Base-by-base conservation (phyloP, 78 protist genomes). In the Protostelium mycophagum region DNA sequence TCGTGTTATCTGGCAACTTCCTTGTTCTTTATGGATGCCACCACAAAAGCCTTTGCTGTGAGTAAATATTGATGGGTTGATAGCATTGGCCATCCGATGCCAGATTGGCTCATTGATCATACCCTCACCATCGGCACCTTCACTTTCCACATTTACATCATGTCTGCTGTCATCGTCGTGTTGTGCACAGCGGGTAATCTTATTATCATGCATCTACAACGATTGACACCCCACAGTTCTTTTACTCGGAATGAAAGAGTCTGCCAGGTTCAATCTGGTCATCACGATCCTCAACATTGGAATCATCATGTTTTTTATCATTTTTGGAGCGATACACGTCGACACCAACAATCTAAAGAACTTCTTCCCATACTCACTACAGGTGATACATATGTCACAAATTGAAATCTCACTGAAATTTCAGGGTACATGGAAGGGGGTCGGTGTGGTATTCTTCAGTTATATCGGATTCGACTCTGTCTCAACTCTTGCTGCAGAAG, bases 401-500 rank as follows among this genome's bases (percentile, higher is more conserved):
- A 87, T 87, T 16, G 38, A 9, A 1, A 31, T 87, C 86, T 51
- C 16, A 16, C 5, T 16, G 5, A 5, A 25, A 51, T 16, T 16
- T 16, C 5, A 51, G 73, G 97, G 95, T 29, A 90, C 92, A 1
- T 86, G 90, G 83, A 35, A 85, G 0, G 97, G 92, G 31, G 86
- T 91, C 25, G 91, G 95, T n/a, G 83, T 37, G 25, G 38, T 95
- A 0, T 95, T 95, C 92, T 95, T 95, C 73, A 39, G 91, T 51
- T 92, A 88, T 86, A 90, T 95, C 37, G 97, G 97, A 36, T 95
- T 95, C 89, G 97, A 95, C 63, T 83, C 96, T 1, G 93, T 94
- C 28, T 87, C 92, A 9, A 91, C 96, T 28, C 38, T 91, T 23
- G 90, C 96, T 0, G 92, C 90, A 83, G 96, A 94, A 85, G 89